Conservation (phyloP, 305 asterid genomes). For the Solanum hybrid region DNA sequence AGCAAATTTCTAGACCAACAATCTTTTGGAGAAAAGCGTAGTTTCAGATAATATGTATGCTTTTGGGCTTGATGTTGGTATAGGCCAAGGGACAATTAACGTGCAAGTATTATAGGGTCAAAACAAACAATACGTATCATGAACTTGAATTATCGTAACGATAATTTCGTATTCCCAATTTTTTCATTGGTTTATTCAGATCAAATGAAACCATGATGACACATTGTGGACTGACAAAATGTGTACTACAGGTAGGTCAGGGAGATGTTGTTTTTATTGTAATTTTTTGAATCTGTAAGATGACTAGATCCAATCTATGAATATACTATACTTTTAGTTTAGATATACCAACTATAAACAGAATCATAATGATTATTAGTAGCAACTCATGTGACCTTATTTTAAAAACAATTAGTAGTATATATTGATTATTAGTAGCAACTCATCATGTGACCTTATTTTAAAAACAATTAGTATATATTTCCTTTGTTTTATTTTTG, state of each 20-base stretch:
- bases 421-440: neutral
- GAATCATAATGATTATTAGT: neutral
- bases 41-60: accelerated
- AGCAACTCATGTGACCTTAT: neutral
- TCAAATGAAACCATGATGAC: neutral
- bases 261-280: neutral
- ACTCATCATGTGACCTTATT: neutral
- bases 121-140: neutral
- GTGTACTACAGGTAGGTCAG: too few relatives aligned
- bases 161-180: neutral
- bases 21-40: too few relatives aligned
- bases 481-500: neutral
- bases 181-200: neutral
- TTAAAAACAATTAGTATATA: neutral
- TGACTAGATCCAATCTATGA: neutral
- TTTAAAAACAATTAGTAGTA: neutral
- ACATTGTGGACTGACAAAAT: neutral
- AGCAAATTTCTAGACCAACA: too few relatives aligned
- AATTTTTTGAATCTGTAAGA: neutral
- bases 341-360: neutral
- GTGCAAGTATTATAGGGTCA: neutral
- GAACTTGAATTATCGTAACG: neutral
- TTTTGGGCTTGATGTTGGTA: neutral
- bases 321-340: neutral
- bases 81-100: neutral